Evolutionary conservation across 2,329 filamentous ascomycete genomes (phyloP).

Genomic region (Dothideomycetes sp.): DNA sequence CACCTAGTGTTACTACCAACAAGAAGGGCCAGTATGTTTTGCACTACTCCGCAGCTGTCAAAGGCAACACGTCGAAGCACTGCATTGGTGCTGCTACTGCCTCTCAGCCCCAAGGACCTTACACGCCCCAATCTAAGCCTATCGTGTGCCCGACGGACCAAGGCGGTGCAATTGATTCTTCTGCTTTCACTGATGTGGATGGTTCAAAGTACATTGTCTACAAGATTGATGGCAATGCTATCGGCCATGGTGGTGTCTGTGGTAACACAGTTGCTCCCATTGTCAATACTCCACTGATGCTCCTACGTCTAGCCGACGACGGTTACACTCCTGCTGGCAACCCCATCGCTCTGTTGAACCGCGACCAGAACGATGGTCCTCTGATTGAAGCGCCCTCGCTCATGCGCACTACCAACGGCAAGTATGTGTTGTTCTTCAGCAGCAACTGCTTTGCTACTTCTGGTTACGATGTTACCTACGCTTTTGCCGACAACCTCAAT

Average conservation of each 20-base stretch:
- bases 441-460: constrained; percentile 23
- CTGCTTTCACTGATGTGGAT: constrained; percentile 20
- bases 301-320: constrained; percentile 21
- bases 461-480: constrained; percentile 24
- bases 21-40: constrained; percentile 21
- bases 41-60: constrained; percentile 23
- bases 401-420: constrained; percentile 19
- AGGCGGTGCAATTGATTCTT: constrained; percentile 24
- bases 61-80: constrained; percentile 19
- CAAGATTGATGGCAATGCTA: constrained; percentile 23
- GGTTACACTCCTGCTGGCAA: constrained; percentile 20
- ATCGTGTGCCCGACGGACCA: constrained; percentile 21
- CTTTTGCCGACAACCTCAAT: constrained; percentile 13
- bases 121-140: constrained; percentile 19
- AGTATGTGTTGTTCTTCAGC: constrained; percentile 27
- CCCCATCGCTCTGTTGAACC: constrained; percentile 18
- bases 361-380: constrained; percentile 20
- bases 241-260: constrained; percentile 21
- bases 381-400: constrained; percentile 23
- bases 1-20: constrained; percentile 25
- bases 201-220: constrained; percentile 21
- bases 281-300: constrained; percentile 21
- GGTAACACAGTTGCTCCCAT: constrained; percentile 17
- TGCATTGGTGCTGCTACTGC: constrained; percentile 22
- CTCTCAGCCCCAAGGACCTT: constrained; percentile 21